Conservation (phyloP, 2,329 filamentous ascomycete genomes). For the Aurifilum marmelostoma region DNA sequence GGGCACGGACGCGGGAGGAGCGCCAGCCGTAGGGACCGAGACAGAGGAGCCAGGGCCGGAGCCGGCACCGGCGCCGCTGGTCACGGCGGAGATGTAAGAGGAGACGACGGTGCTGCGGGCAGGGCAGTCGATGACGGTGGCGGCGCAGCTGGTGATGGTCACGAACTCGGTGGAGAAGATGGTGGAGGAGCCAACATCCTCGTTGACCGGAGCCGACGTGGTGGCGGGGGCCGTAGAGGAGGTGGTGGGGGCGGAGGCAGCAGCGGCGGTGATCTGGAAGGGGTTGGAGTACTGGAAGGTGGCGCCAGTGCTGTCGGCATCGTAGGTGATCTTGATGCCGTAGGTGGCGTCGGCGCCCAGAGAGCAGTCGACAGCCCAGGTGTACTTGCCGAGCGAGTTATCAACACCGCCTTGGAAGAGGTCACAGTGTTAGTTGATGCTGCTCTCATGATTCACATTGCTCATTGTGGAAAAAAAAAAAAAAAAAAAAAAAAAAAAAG, state of each 20-base stretch:
- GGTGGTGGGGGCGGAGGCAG: slow-evolving; percentile 28
- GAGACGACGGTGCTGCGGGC: slow-evolving; percentile 38
- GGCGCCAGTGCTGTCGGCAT: slow-evolving; percentile 43
- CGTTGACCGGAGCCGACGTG: slow-evolving; percentile 46
- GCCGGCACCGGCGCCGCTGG: slow-evolving; percentile 37
- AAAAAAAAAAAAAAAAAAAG: too few species aligned
- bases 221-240: slow-evolving; percentile 38
- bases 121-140: slow-evolving; percentile 57
- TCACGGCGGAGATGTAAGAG: slow-evolving; percentile 56
- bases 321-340: slow-evolving; percentile 59
- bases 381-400: slow-evolving; percentile 50
- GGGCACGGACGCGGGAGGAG: too few species aligned
- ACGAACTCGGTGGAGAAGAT: slow-evolving; percentile 62
- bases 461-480: too few species aligned
- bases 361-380: slow-evolving; percentile 53
- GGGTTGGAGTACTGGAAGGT: slow-evolving; percentile 67
- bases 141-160: slow-evolving; percentile 64
- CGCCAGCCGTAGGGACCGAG: slow-evolving; percentile 48
- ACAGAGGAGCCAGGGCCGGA: slow-evolving; percentile 37
- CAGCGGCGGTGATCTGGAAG: slow-evolving; percentile 53
- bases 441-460: too few species aligned
- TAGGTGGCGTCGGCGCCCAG: slow-evolving; percentile 55
- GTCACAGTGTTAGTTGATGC: neutral
- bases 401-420: slow-evolving; percentile 52
- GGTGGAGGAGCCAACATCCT: slow-evolving; percentile 40